Conservation (phyloP, 176 grass and related monocot species). For the Lolium rigidum region DNA sequence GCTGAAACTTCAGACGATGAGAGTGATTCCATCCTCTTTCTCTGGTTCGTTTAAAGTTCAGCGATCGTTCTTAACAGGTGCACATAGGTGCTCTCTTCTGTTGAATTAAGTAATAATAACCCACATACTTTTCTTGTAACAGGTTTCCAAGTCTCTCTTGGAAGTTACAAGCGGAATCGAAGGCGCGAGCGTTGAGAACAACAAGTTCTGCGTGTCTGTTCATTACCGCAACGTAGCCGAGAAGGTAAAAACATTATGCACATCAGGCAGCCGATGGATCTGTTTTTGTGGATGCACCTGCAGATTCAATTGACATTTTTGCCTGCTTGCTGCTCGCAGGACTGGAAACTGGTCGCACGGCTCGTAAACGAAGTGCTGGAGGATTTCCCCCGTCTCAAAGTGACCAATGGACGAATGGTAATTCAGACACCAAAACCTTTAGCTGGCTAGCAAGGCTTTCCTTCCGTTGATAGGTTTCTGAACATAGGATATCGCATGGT, state of each 20-base stretch:
- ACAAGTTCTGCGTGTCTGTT: conserved; percentile 94
- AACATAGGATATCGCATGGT: background rate
- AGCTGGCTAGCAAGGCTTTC: too few relatives aligned
- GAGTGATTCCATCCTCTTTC: background rate
- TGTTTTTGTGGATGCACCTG: background rate
- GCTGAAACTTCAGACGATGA: background rate
- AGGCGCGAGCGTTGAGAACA: conserved; percentile 83
- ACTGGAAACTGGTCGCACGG: conserved; percentile 67
- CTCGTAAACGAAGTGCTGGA: conserved; percentile 63
- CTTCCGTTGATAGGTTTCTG: background rate
- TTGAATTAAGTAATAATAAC: background rate
- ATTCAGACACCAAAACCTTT: background rate
- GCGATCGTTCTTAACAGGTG: background rate
- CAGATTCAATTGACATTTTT: background rate
- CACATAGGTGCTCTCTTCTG: background rate
- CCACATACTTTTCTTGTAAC: background rate
- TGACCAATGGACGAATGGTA: conserved; percentile 95
- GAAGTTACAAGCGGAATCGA: conserved; percentile 62
- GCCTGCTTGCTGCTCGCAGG: conserved; percentile 41
- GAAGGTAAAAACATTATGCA: conserved; percentile 52
- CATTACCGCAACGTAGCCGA: conserved; percentile 92
- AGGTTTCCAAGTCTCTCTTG: conserved; percentile 81
- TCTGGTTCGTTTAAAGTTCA: background rate
- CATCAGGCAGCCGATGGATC: background rate
- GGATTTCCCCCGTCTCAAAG: conserved; percentile 66